These are phyloP conservation scores for Aspergillus bridgeri DNA, from an alignment of 495 filamentous ascomycete genomes.

Conservation along the genomic window DNA sequence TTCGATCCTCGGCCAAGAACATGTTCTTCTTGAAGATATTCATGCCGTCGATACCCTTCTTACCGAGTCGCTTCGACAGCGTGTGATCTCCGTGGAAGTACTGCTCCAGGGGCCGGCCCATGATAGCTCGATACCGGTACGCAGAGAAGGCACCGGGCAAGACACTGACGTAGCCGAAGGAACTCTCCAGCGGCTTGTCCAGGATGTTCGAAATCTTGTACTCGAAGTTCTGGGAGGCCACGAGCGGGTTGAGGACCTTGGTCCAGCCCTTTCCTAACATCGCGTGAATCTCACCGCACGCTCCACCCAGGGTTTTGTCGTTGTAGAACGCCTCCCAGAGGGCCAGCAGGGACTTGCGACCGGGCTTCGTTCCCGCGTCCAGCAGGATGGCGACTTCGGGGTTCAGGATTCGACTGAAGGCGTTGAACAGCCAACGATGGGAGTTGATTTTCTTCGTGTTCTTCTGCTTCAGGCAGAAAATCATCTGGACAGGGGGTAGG, in stretches of 20 bases:
- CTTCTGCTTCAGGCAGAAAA: slow-evolving; percentile 97
- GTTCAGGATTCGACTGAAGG: slow-evolving; percentile 92
- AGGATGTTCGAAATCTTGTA: slow-evolving; percentile 99
- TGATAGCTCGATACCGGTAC: slow-evolving; percentile 94
- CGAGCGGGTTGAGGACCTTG: slow-evolving; percentile 89
- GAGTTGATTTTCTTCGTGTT: slow-evolving; percentile 99
- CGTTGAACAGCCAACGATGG: slow-evolving; percentile 97
- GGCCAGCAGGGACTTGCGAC: slow-evolving; percentile 81
- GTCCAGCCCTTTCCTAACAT: slow-evolving; percentile 89
- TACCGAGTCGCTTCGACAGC: slow-evolving; percentile 83
- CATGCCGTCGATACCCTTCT: slow-evolving; percentile 99
- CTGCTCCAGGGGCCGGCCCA: slow-evolving; percentile 94
- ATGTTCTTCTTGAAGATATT: slow-evolving; percentile 99
- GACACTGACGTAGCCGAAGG: slow-evolving; percentile 96
- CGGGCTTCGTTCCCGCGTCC: slow-evolving; percentile 95
- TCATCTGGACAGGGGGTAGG: slow-evolving; percentile 94
- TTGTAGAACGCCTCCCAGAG: slow-evolving; percentile 99
- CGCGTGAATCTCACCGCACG: slow-evolving; percentile 98
- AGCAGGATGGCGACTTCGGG: slow-evolving; percentile 95
- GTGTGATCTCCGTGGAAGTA: slow-evolving; percentile 99
- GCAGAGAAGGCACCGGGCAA: slow-evolving; percentile 97
- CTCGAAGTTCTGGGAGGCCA: slow-evolving; percentile 97
- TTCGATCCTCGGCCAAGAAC: slow-evolving; percentile 99
- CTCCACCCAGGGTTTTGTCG: slow-evolving; percentile 94
- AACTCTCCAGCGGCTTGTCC: slow-evolving; percentile 94